Conservation (phyloP, 306 rosid genomes). For the Prunus davidiana region DNA sequence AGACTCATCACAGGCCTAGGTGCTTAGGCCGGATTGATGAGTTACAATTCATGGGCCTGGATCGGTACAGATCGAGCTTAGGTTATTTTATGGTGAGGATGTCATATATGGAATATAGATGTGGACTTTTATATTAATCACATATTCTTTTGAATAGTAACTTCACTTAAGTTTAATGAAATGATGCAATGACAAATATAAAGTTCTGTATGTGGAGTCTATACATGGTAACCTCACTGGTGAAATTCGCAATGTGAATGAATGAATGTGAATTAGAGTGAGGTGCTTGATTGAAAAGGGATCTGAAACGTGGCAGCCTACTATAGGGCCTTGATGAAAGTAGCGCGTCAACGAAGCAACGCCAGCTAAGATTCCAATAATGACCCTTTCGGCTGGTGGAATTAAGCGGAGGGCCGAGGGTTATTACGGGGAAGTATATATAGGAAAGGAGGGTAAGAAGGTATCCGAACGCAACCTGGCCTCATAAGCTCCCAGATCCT, state of each 20-base stretch:
- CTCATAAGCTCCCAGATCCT: neutral
- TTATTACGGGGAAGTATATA: conserved; percentile 16
- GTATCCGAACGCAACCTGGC: neutral
- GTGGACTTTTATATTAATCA: too few relatives aligned
- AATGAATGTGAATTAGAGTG: too few relatives aligned
- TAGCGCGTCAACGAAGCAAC: neutral
- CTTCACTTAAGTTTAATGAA: too few relatives aligned
- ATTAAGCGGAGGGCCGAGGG: neutral
- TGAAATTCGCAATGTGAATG: too few relatives aligned
- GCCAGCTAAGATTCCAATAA: conserved; percentile 6
- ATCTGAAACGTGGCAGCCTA: neutral
- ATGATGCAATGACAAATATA: too few relatives aligned
- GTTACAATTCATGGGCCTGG: too few relatives aligned
- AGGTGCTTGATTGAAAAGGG: neutral
- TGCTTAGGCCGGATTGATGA: too few relatives aligned
- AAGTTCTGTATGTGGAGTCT: accelerated
- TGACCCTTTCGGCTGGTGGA: neutral
- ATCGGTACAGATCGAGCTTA: too few relatives aligned
- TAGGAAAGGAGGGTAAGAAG: neutral
- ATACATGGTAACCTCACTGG: accelerated
- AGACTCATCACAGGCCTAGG: too few relatives aligned
- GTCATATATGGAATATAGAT: too few relatives aligned
- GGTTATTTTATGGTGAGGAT: too few relatives aligned
- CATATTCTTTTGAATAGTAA: too few relatives aligned
- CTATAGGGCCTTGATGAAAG: neutral